Evolutionary conservation across 2,329 filamentous ascomycete species (phyloP).

Genomic region (Phaeomoniella chlamydospora): DNA sequence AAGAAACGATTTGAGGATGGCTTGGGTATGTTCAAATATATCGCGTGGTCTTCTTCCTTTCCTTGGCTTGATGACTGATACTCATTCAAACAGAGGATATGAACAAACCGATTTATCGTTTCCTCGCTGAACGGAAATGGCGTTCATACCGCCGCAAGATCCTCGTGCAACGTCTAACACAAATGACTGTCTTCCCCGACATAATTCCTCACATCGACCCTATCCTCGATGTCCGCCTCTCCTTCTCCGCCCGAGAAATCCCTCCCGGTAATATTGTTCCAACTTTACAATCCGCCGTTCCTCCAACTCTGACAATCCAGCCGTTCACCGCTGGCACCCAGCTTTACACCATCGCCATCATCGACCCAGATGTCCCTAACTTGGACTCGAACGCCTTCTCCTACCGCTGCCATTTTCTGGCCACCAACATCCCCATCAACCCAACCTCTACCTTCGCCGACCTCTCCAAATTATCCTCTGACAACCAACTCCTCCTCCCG

Average conservation of each 20-base stretch:
- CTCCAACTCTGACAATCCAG: constrained; percentile 68
- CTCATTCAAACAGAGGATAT: constrained; percentile 55
- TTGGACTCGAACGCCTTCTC: constrained; percentile 59
- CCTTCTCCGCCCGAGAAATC: constrained; percentile 57
- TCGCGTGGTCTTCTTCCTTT: no score
- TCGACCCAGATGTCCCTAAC: constrained; percentile 84
- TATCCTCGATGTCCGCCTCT: constrained; percentile 63
- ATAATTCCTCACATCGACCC: constrained; percentile 69
- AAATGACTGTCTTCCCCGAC: constrained; percentile 81
- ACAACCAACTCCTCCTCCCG: constrained; percentile 54
- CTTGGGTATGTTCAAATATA: constrained; percentile 49
- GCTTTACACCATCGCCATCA: constrained; percentile 68
- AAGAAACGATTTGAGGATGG: constrained; percentile 93
- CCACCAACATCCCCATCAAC: constrained; percentile 54
- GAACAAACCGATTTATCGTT: constrained; percentile 89
- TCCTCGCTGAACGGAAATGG: constrained; percentile 81
- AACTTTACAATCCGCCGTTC: constrained; percentile 55
- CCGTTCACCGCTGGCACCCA: constrained; percentile 70
- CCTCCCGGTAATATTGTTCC: constrained; percentile 67
- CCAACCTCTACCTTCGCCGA: constrained; percentile 47
- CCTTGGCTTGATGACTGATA: constrained; percentile 2
- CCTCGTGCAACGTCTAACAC: constrained; percentile 69
- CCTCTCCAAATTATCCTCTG: constrained; percentile 45
- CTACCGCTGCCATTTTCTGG: constrained; percentile 77
- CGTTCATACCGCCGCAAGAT: constrained; percentile 65